Evolutionary conservation across 768 basidiomycete genomes (phyloP), one percentile per base, ranked within the genome.

Genomic region (Leccinellum rugosiceps): DNA sequence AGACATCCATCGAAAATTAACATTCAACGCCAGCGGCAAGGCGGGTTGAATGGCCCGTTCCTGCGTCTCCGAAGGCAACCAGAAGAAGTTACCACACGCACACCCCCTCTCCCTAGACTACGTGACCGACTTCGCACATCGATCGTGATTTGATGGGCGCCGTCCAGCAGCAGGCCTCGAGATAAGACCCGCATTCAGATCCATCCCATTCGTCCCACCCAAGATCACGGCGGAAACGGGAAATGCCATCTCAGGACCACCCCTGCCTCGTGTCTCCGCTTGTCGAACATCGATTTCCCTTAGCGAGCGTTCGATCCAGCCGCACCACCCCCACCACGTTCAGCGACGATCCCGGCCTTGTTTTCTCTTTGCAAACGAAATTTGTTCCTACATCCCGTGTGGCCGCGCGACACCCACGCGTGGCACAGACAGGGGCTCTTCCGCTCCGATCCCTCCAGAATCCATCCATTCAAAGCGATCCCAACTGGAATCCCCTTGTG

Each of bases 181-280:
- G 52, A 56, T 45, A 55, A 25, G 55, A 43, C 52, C 21, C 55
- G 23, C 46, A 10, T 41, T 31, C 50, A 38, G 52, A 52, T 26
- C 43, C 47, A 53, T 44, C 35, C 49, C 44, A 25, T 28, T 9
- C 32, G 31, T 10, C 26, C 55, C 55, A 56, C 55, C 53, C 56
- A 49, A n/a, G 48, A 59, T 67, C 65, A 57, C 64, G 64, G 58
- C 69, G 64, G 65, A 65, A 60, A 61, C 63, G 67, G 65, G 58
- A 54, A 70, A 63, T 67, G 34, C 67, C 51, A 31, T 58, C 50
- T 32, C 57, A 45, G 46, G 50, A 6, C 17, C 1, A 21, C 21
- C n/a, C 53, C 17, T 43, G 68, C 67, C 69, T 68, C 67, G 68
- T 68, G 68, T 35, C n/a, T 38, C 25, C n/a, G 34, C 26, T 43